Evolutionary conservation across 176 grass and related monocot species (phyloP).

Genomic region (Oryza australiensis): DNA sequence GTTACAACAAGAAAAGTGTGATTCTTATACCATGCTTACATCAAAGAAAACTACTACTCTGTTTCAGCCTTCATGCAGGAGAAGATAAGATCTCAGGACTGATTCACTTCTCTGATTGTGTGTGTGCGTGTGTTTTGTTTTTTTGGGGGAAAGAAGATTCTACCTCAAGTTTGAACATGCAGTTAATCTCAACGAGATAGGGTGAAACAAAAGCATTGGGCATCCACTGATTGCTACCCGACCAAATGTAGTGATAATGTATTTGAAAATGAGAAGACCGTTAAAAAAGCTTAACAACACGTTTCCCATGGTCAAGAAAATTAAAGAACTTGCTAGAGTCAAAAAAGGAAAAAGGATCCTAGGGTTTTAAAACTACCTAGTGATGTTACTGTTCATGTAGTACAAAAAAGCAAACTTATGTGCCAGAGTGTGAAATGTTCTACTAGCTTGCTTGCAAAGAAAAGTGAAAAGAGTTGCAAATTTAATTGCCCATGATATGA

Average conservation of each 20-base stretch:
- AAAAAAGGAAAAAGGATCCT: not conserved
- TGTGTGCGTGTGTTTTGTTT: not conserved
- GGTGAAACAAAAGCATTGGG: not conserved
- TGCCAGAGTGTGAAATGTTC: conserved; percentile 1
- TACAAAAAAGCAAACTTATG: not conserved
- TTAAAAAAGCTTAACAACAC: not conserved
- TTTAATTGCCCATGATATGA: conserved; percentile 33
- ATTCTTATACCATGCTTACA: conserved; percentile 23
- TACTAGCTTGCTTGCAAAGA: conserved; percentile 40
- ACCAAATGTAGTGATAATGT: not conserved
- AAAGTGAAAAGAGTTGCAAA: conserved; percentile 27
- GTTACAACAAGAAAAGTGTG: not conserved
- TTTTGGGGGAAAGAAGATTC: not conserved
- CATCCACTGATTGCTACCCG: not conserved
- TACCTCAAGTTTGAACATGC: not conserved
- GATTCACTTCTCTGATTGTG: not conserved
- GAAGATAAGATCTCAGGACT: not conserved
- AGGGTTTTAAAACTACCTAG: not conserved
- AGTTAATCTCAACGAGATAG: not conserved
- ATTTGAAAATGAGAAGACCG: not conserved
- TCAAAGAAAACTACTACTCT: not conserved
- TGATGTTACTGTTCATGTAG: conserved; percentile 24
- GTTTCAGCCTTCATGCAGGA: not conserved
- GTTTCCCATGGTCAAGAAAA: not conserved
- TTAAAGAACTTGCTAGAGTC: not conserved